Percentiles rank a stretch among this genome's conserved stretches.
phyloP scores from a whole-genome alignment of 768 basidiomycete genomes.

The Ramaria rubella region DNA sequence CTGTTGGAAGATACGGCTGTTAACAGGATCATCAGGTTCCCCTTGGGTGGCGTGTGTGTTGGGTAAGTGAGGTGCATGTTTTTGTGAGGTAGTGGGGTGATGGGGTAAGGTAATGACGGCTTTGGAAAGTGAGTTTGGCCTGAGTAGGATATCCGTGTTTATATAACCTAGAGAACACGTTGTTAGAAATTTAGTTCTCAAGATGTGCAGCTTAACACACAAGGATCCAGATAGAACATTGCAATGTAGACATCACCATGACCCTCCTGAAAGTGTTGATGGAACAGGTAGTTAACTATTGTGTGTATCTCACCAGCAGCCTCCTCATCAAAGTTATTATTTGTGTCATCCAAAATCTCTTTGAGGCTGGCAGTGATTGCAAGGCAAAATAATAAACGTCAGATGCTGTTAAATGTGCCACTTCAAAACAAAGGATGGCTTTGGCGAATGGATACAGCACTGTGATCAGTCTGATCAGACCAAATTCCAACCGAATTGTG shows the following conservation, averaged over 20 bases:
- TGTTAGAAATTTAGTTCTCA: background rate
- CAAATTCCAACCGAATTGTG: background rate
- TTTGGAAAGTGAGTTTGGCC: background rate
- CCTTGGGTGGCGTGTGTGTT: too few relatives aligned
- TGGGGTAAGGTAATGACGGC: too few relatives aligned
- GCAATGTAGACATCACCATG: background rate
- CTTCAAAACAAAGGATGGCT: background rate
- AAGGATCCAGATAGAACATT: background rate
- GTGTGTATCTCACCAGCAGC: background rate
- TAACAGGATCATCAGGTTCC: too few relatives aligned
- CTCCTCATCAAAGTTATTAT: background rate
- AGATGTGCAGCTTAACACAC: background rate
- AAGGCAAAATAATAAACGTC: background rate
- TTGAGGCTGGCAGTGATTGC: background rate
- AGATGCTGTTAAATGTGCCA: background rate
- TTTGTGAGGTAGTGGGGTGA: too few relatives aligned
- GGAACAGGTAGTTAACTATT: background rate
- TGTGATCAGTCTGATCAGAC: background rate
- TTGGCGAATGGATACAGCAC: background rate
- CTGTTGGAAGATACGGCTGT: too few relatives aligned
- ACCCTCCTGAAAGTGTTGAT: background rate
- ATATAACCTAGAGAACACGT: background rate
- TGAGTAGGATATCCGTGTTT: background rate
- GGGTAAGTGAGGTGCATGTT: too few relatives aligned
- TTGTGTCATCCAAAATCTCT: background rate